phyloP scores from a whole-genome alignment of 441 rosid species.

The Raphanus hybrid region DNA sequence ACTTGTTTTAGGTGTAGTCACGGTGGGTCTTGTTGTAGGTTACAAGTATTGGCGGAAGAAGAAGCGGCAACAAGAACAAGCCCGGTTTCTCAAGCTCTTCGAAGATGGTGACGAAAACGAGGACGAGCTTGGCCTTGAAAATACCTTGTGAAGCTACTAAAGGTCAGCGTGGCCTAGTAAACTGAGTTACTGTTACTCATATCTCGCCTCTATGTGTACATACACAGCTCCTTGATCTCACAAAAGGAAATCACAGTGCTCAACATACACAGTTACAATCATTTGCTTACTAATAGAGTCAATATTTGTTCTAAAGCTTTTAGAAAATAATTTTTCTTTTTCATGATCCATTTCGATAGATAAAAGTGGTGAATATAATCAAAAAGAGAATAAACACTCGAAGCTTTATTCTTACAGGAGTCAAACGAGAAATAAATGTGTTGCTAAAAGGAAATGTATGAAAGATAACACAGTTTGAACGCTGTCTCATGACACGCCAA shows the following conservation, averaged over 20 bases:
- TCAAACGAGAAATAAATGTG: not conserved
- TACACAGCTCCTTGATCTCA: slow-evolving; percentile 25
- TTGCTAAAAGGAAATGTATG: not conserved
- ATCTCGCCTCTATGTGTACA: slow-evolving; percentile 24
- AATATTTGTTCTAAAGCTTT: too few species aligned
- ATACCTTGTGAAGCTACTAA: slow-evolving; percentile 30
- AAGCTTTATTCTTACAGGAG: not conserved
- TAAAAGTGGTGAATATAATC: not conserved
- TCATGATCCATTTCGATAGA: not conserved
- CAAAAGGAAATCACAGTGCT: slow-evolving; percentile 6
- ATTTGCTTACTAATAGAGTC: not conserved
- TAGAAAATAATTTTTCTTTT: not conserved
- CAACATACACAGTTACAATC: not conserved
- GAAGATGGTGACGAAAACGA: slow-evolving; percentile 92
- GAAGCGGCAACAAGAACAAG: slow-evolving; percentile 89
- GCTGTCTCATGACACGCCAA: slow-evolving; percentile 4
- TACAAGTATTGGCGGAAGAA: slow-evolving; percentile 76
- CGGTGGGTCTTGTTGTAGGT: slow-evolving; percentile 49
- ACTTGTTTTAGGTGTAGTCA: slow-evolving; percentile 47
- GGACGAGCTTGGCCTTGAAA: slow-evolving; percentile 69
- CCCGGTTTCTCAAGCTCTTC: slow-evolving; percentile 86
- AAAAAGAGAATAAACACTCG: not conserved
- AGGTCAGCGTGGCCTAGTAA: not conserved
- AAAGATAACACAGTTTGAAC: slow-evolving; percentile 13
- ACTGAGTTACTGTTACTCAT: not conserved